Percentiles rank a stretch among this genome's conserved stretches.
Conservation (phyloP, 2,329 filamentous ascomycete genomes). For the Beauveria varroae region DNA sequence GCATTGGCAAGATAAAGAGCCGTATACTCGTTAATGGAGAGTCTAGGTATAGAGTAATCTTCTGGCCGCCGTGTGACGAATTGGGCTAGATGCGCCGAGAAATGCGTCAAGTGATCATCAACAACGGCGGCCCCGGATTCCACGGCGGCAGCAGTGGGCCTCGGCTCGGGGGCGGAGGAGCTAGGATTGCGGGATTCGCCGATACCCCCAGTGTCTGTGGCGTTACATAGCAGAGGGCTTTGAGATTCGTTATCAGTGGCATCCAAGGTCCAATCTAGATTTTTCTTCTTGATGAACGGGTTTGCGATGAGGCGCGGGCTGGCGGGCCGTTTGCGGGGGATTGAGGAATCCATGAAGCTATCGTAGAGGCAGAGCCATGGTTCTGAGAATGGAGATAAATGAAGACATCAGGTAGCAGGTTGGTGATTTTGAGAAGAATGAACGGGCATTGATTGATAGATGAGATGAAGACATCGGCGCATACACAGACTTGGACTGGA, state of each 20-base stretch:
- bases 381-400: not conserved
- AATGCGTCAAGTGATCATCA: constrained; percentile 33
- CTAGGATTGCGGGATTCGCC: not conserved
- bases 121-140: constrained; percentile 31
- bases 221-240: not conserved
- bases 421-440: not conserved
- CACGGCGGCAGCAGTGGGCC: constrained; percentile 27
- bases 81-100: constrained; percentile 25
- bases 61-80: constrained; percentile 19
- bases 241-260: constrained; percentile 11
- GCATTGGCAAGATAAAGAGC: constrained; percentile 29
- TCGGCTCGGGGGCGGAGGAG: constrained; percentile 5
- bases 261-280: constrained; percentile 35
- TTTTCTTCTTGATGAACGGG: constrained; percentile 39
- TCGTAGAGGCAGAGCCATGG: not conserved
- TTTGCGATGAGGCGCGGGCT: constrained; percentile 33
- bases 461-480: no score
- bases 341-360: constrained; percentile 16
- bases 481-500: no score
- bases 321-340: constrained; percentile 21
- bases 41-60: not conserved
- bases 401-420: not conserved
- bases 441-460: not conserved
- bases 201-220: not conserved
- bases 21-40: constrained; percentile 28